Evolutionary conservation across 2,329 filamentous ascomycete genomes (phyloP), one percentile per base, ranked within the genome.

Genomic region (Diaporthe capsici): DNA sequence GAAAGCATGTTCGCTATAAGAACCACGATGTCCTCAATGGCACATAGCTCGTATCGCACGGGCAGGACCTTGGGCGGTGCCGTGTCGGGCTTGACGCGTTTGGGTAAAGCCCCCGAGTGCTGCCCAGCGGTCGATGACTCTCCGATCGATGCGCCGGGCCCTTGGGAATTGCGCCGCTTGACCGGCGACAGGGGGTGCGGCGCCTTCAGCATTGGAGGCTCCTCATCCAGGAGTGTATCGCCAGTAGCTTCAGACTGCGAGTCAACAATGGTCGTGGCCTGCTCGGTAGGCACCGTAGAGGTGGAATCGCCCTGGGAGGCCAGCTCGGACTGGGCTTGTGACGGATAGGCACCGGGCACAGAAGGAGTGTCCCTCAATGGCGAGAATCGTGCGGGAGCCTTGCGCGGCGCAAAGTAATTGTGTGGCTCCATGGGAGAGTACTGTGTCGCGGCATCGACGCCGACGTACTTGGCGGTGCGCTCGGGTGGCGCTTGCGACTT

Each of bases 1-100:
- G 96, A 93, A 65, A 99, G 89, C 97, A 99, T 98, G 81, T 97
- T 95, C 61, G 96, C 92, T 79, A 99, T 97, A 76, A 99, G 87
- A 57, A 96, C 89, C 39, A 98, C 97, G 82, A 99, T 91, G 82
- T 98, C 96, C 81, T 95, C 94, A 12, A 94, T 91, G 53, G 93
- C 88, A 82, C 95, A 98, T 15, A 92, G 87, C 83, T 98, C 95
- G 83, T 99, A 99, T 80, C 90, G 89, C 76, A 90, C 84, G 1
- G 97, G 94, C 82, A 97, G 81, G 12, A 89, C 79, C 81, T 92
- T 93, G 55, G 89, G 85, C 10, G 89, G 87, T 9, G 83, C 84
- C 20, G 85, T 83, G 60, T 88, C 88, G 47, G 88, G 86, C 78
- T 86, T 89, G 42, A 87, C 82, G 58, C 91, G 88, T 81, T 93